Conservation (phyloP, 73 alveolate species). For the Paraurostyla sp. region DNA sequence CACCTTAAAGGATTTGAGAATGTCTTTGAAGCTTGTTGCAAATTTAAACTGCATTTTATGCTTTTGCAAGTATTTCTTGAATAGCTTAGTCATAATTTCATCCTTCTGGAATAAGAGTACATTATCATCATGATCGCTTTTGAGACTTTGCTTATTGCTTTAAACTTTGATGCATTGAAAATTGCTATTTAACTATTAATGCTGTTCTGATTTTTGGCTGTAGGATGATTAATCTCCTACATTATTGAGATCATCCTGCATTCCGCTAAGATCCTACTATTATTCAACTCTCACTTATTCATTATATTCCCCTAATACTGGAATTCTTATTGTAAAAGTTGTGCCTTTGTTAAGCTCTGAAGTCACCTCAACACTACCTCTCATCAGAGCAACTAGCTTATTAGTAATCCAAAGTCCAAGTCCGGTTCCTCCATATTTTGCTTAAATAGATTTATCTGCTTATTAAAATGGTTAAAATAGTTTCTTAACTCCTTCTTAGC, state of each 20-base stretch:
- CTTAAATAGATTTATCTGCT: constrained; percentile 32
- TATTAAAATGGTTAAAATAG: constrained; percentile 57
- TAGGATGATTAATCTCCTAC: too few relatives aligned
- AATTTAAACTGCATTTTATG: not conserved
- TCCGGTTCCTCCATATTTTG: constrained; percentile 64
- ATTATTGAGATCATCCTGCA: not conserved
- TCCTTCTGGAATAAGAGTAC: constrained; percentile 12
- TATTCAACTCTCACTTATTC: not conserved
- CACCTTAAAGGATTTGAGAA: not conserved
- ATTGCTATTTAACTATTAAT: not conserved
- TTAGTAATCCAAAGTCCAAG: constrained; percentile 60
- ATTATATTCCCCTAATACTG: constrained; percentile 7
- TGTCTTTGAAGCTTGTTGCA: not conserved
- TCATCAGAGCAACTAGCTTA: constrained; percentile 41
- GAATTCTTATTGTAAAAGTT: constrained; percentile 29
- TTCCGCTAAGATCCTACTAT: not conserved
- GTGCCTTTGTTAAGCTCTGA: constrained; percentile 60
- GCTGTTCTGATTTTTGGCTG: not conserved
- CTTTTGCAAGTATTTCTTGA: constrained; percentile 17
- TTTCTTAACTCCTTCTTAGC: constrained; percentile 29
- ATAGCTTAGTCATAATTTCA: constrained; percentile 37
- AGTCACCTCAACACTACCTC: constrained; percentile 43
- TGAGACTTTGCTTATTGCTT: not conserved
- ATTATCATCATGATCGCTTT: not conserved
- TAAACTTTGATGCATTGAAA: not conserved